Percentiles rank a stretch among this genome's conserved stretches.
Conservation (phyloP, 495 filamentous ascomycete genomes). For the Haplographium delicatum region DNA sequence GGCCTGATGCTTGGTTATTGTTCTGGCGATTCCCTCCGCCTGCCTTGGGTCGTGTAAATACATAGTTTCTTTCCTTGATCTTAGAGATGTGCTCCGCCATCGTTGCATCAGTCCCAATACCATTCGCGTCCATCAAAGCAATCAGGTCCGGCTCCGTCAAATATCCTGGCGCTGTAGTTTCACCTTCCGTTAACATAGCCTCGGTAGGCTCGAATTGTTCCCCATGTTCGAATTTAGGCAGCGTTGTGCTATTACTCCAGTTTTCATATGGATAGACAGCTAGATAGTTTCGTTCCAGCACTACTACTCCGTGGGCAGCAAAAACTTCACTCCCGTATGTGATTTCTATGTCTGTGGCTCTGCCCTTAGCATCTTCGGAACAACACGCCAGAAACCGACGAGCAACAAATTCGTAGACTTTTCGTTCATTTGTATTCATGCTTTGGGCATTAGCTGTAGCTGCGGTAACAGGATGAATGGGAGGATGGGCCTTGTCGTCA, state of each 20-base stretch:
- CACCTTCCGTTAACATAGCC: conserved; percentile 80
- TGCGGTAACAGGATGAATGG: conserved; percentile 88
- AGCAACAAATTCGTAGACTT: conserved; percentile 90
- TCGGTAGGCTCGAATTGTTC: conserved; percentile 87
- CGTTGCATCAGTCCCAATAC: conserved; percentile 95
- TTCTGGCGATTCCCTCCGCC: conserved; percentile 31
- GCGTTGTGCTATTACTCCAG: conserved; percentile 80
- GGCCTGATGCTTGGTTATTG: conserved; percentile 31
- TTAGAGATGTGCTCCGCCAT: conserved; percentile 99
- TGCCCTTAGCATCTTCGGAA: conserved; percentile 86
- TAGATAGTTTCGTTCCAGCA: conserved; percentile 84
- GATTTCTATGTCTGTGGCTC: conserved; percentile 78
- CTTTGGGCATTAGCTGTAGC: conserved; percentile 46
- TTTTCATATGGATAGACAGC: conserved; percentile 95
- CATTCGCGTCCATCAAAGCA: conserved; percentile 96
- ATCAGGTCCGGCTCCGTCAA: conserved; percentile 97
- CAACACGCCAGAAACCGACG: conserved; percentile 95
- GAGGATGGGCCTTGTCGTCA: conserved; percentile 95
- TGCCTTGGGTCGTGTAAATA: conserved; percentile 53
- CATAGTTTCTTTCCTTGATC: conserved; percentile 85
- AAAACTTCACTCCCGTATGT: conserved; percentile 81
- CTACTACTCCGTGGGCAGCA: conserved; percentile 73
- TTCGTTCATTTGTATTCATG: conserved; percentile 60
- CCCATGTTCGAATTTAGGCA: conserved; percentile 70
- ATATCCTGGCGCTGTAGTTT: conserved; percentile 77